Percentiles rank a stretch among this genome's conserved stretches.
Evolutionary conservation across 768 basidiomycete species (phyloP).

Genomic region (Auriscalpium vulgare): DNA sequence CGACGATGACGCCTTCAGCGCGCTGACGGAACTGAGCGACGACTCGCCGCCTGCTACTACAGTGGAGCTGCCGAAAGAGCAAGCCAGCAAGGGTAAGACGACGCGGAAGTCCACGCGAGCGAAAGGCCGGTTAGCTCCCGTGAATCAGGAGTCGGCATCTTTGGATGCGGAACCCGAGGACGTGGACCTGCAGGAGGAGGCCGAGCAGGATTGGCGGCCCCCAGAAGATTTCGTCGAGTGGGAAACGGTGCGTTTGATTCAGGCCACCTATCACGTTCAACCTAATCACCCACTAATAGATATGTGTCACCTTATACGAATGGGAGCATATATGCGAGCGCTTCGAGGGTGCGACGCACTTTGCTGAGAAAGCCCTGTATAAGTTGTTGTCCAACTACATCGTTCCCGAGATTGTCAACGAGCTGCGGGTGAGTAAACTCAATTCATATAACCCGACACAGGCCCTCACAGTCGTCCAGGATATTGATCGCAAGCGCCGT

Average conservation of each 20-base stretch:
- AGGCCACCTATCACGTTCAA: neutral
- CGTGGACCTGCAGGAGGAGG: constrained; percentile 14
- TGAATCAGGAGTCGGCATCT: constrained; percentile 10
- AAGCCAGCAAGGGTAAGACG: constrained; percentile 3
- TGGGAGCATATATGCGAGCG: constrained; percentile 77
- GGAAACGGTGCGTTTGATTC: constrained; percentile 63
- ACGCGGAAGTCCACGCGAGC: constrained; percentile 9
- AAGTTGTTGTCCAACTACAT: constrained; percentile 57
- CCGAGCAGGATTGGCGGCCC: constrained; percentile 17
- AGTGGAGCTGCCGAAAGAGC: constrained; percentile 14
- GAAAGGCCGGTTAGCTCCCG: constrained; percentile 1
- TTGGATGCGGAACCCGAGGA: constrained; percentile 9
- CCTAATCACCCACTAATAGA: constrained; percentile 33
- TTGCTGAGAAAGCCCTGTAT: constrained; percentile 73
- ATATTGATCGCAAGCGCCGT: constrained; percentile 51
- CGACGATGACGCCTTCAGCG: constrained; percentile 58
- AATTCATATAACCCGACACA: neutral
- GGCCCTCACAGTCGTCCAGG: constrained; percentile 29
- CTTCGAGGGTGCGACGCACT: constrained; percentile 71
- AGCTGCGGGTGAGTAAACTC: constrained; percentile 45
- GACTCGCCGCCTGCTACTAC: constrained; percentile 23
- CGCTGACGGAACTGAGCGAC: constrained; percentile 67
- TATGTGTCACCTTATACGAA: constrained; percentile 75
- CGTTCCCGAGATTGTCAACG: constrained; percentile 62
- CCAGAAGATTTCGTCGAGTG: constrained; percentile 71